Evolutionary conservation across 495 filamentous ascomycete genomes (phyloP), one percentile per base, ranked within the genome.

Genomic region (Penicillium goetzii): DNA sequence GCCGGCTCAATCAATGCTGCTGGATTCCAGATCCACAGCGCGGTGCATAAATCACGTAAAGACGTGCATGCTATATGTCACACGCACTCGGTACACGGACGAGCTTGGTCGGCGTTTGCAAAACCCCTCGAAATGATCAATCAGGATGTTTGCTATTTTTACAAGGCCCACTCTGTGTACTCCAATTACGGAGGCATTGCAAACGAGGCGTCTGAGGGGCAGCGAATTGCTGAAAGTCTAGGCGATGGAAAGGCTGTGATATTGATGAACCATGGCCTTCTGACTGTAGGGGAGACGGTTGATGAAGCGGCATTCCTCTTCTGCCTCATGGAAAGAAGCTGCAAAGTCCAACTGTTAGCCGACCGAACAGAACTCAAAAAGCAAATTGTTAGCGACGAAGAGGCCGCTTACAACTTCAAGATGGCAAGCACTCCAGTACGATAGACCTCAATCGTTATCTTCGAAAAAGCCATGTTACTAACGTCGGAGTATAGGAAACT

Each of bases 301-400:
- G 84, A 86, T 71, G 84, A 85, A 66, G 84, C 83, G 3, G 82
- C 78, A 11, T 86, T 76, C 60, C 62, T 82, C n/a, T 86, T 86
- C 62, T 76, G 74, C 3, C 58, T 81, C n/a, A 60, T 86, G 38
- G 84, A 85, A 63, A 75, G 80, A 17, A 77, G 75, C 26, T 86
- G 84, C 71, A 71, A 72, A 15, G 80, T 81, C 19, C 81, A 86
- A 66, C 61, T 86, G 10, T 67, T 74, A 34, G 79, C 78, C 41
- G 83, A 86, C 61, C 79, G 80, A 2, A 40, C 56, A 10, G 56
- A 25, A 4, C 51, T 77, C 21, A 58, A 69, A 41, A 83, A 78
- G 68, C 56, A 70, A 23, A 56, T 83, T 30, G 76, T 84, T 56
- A 73, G 67, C 56, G 79, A 85, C 65, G 81, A 83, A 52, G 82